Evolutionary conservation across 306 rosid genomes (phyloP).

Genomic region (Comarum palustre): DNA sequence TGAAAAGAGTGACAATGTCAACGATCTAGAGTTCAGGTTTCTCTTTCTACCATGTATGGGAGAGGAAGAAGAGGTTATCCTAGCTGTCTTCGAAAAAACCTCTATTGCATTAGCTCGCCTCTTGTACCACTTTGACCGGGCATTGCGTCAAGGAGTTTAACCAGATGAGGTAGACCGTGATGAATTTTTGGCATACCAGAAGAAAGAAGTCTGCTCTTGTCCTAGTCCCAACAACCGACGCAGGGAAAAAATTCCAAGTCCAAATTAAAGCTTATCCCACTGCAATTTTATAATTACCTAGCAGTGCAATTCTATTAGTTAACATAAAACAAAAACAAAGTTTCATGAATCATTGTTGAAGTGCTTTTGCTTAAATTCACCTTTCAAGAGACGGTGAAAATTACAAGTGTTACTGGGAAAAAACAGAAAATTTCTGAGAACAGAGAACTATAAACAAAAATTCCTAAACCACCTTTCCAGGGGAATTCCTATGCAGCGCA

Average conservation of each 20-base stretch:
- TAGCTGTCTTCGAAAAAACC: slow-evolving; percentile 16
- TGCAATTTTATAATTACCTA: neutral
- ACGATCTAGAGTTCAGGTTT: slow-evolving; percentile 33
- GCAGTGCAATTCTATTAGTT: neutral
- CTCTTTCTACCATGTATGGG: slow-evolving; percentile 40
- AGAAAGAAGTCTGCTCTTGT: slow-evolving; percentile 31
- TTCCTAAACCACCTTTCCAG: slow-evolving; percentile 27
- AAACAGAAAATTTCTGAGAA: slow-evolving; percentile 1
- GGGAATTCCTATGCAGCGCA: slow-evolving; percentile 20
- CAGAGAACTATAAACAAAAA: slow-evolving; percentile 40
- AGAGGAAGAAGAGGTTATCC: slow-evolving; percentile 48
- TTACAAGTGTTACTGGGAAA: neutral
- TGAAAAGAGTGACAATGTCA: neutral
- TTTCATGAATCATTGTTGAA: neutral
- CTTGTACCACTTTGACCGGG: slow-evolving; percentile 39
- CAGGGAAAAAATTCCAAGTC: neutral
- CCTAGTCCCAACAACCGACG: slow-evolving; percentile 28
- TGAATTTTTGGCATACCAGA: slow-evolving; percentile 41
- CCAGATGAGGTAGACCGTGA: slow-evolving; percentile 31
- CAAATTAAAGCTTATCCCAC: neutral
- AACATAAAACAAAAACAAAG: neutral
- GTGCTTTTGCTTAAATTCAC: neutral
- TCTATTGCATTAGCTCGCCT: slow-evolving; percentile 32
- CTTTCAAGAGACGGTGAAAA: neutral
- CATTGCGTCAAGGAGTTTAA: slow-evolving; percentile 26